Conservation (phyloP, 2,329 filamentous ascomycete genomes). For the Grosmannia penicillata region DNA sequence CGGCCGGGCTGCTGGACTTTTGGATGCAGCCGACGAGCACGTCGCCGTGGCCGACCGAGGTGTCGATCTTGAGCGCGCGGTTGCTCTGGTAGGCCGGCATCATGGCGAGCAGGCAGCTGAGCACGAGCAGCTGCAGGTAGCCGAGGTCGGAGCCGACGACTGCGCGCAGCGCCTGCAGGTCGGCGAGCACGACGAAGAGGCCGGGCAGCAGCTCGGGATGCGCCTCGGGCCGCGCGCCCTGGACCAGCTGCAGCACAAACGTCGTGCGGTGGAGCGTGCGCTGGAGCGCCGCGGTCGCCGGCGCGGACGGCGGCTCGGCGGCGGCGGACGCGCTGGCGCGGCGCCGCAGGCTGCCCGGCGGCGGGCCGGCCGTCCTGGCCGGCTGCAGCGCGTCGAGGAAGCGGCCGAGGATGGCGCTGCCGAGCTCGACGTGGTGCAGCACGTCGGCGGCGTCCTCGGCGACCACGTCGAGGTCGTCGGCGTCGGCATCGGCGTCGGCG, state of each 20-base stretch:
- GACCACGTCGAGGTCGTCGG: conserved; percentile 20
- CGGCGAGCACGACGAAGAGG: conserved; percentile 72
- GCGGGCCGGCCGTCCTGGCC: conserved; percentile 56
- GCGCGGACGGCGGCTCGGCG: conserved; percentile 23
- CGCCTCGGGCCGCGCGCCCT: conserved; percentile 59
- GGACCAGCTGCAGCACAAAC: conserved; percentile 76
- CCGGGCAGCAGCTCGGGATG: conserved; percentile 64
- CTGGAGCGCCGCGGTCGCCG: conserved; percentile 38
- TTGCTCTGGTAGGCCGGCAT: conserved; percentile 59
- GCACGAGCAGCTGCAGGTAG: conserved; percentile 74
- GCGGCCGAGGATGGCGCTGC: conserved; percentile 53
- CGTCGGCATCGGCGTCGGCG: conserved; percentile 15
- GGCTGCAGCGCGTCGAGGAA: conserved; percentile 65
- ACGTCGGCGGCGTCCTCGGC: conserved; percentile 54
- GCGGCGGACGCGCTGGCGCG: conserved; percentile 43
- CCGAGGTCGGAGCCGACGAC: conserved; percentile 75
- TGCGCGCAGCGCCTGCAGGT: conserved; percentile 71
- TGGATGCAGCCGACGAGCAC: conserved; percentile 88
- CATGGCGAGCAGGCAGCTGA: conserved; percentile 71
- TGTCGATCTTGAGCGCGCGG: conserved; percentile 52
- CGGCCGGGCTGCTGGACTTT: conserved; percentile 78
- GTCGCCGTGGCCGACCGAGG: conserved; percentile 70
- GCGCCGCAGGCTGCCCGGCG: conserved; percentile 64
- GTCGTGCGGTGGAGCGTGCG: conserved; percentile 62
- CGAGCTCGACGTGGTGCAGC: conserved; percentile 57